Conservation (phyloP, 306 rosid genomes). For the Fragaria nilgerrensis region DNA sequence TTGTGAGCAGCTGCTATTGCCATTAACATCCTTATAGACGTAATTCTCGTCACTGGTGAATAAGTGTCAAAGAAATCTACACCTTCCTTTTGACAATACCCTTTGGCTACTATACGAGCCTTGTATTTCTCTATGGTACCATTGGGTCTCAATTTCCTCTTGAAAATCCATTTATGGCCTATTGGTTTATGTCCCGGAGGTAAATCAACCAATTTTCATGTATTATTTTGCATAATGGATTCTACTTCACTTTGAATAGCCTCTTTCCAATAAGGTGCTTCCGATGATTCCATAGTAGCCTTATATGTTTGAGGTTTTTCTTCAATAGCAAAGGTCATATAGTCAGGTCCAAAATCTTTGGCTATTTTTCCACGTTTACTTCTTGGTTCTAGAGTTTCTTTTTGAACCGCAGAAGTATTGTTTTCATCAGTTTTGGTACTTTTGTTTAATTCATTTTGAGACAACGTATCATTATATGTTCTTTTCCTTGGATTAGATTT, state of each 20-base stretch:
- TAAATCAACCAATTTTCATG: background rate
- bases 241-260: background rate
- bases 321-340: background rate
- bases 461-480: background rate
- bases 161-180: background rate
- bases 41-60: background rate
- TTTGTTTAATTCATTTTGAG: background rate
- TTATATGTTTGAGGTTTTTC: background rate
- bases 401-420: background rate
- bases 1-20: background rate
- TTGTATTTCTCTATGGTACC: background rate
- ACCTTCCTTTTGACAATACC: background rate
- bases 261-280: background rate
- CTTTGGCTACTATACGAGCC: background rate
- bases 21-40: background rate
- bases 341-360: background rate
- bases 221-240: background rate
- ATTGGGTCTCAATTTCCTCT: background rate
- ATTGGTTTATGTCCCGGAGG: background rate
- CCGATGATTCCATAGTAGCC: background rate
- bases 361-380: background rate
- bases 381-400: background rate
- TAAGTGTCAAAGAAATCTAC: background rate
- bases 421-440: no score
- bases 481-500: no score